phyloP scores from a whole-genome alignment of 768 basidiomycete genomes.

The Phanerochaete sordida region DNA sequence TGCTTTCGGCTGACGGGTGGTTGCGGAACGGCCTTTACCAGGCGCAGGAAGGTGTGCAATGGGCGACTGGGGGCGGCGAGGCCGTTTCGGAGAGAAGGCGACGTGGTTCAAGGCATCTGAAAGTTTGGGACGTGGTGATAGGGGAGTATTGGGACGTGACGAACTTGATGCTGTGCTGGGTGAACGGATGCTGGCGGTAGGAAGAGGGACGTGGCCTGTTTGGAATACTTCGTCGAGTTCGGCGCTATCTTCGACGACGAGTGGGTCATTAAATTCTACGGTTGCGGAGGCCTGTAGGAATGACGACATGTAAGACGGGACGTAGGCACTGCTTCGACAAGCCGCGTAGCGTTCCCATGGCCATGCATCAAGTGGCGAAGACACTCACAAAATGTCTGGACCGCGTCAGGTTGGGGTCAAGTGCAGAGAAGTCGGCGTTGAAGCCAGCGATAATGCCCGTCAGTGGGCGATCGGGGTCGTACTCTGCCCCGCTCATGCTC shows the following conservation, averaged over 20 bases:
- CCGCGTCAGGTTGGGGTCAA: constrained; percentile 49
- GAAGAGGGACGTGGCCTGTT: constrained; percentile 45
- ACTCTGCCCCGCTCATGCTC: constrained; percentile 74
- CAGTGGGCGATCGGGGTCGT: constrained; percentile 80
- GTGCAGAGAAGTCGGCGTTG: constrained; percentile 51
- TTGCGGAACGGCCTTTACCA: neutral
- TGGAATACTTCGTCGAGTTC: constrained; percentile 60
- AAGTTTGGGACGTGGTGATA: constrained; percentile 54
- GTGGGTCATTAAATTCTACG: constrained; percentile 45
- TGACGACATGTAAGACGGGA: neutral
- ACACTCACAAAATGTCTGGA: constrained; percentile 46
- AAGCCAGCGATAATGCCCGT: constrained; percentile 68
- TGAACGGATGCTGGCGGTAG: constrained; percentile 40
- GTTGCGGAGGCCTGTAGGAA: constrained; percentile 28
- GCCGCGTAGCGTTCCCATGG: constrained; percentile 3
- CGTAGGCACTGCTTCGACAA: neutral
- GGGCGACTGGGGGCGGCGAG: constrained; percentile 42
- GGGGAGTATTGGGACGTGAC: constrained; percentile 36
- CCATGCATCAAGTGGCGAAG: neutral
- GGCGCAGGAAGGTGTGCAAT: constrained; percentile 7
- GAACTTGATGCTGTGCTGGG: constrained; percentile 34
- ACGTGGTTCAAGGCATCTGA: constrained; percentile 69
- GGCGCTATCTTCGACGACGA: constrained; percentile 58
- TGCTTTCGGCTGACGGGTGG: constrained; percentile 5
- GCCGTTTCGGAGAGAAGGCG: constrained; percentile 75